Evolutionary conservation across 2,329 filamentous ascomycete species (phyloP).

Genomic region (Apiospora hydei): DNA sequence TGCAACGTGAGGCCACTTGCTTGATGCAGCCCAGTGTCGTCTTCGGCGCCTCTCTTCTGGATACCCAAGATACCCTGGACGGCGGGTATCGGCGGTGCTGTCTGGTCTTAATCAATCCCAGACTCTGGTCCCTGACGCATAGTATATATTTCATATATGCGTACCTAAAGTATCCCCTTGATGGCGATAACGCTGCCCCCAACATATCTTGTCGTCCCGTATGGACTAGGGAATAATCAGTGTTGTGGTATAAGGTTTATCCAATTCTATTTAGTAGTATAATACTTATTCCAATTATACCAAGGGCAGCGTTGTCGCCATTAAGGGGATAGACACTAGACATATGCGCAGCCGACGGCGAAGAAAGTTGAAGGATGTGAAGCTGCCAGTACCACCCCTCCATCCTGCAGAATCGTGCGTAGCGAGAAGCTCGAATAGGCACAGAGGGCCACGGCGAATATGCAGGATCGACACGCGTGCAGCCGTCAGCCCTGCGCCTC

Average conservation of each 20-base stretch:
- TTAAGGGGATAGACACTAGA: too few species aligned
- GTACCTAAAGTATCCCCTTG: background rate
- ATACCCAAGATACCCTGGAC: background rate
- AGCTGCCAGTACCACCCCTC: background rate
- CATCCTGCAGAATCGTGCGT: background rate
- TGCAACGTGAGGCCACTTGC: background rate
- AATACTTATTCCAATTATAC: too few species aligned
- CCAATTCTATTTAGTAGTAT: too few species aligned
- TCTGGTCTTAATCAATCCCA: background rate
- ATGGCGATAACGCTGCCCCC: too few species aligned
- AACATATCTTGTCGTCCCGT: too few species aligned
- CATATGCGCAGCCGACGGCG: background rate
- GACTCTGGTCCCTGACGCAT: background rate
- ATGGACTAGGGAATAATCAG: too few species aligned
- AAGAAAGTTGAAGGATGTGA: background rate
- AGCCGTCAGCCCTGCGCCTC: constrained; percentile 15
- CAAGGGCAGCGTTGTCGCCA: too few species aligned
- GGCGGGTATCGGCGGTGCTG: background rate
- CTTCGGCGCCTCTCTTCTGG: background rate
- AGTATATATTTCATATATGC: background rate
- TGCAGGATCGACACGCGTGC: background rate
- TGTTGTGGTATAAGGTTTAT: too few species aligned
- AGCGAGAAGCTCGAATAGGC: background rate
- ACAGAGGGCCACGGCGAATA: background rate
- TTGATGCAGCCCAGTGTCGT: background rate